Evolutionary conservation across 805 yeast species (phyloP).

Genomic region (Clavispora santaluciae): DNA sequence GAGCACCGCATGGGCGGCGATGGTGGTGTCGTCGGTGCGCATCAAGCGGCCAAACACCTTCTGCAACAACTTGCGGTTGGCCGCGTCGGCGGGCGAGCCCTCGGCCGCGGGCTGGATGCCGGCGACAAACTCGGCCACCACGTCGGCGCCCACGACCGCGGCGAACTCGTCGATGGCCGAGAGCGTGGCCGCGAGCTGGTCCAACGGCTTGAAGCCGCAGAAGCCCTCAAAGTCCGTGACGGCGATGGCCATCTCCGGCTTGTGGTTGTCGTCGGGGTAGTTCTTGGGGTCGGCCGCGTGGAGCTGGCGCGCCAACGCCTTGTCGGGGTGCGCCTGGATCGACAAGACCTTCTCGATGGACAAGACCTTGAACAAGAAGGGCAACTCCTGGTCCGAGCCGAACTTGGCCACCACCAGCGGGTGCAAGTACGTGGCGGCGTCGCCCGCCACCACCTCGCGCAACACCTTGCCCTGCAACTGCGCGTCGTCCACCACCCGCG

Average conservation of each 20-base stretch:
- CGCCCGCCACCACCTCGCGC: slow-evolving; percentile 57
- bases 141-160: slow-evolving; percentile 61
- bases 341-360: slow-evolving; percentile 89
- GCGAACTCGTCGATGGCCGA: slow-evolving; percentile 71
- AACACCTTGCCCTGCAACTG: slow-evolving; percentile 46
- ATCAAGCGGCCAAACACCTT: slow-evolving; percentile 75
- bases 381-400: slow-evolving; percentile 67
- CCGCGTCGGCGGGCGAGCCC: slow-evolving; percentile 50
- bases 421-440: slow-evolving; percentile 61
- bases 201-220: slow-evolving; percentile 94
- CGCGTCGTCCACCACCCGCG: slow-evolving; percentile 44
- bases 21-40: slow-evolving; percentile 65
- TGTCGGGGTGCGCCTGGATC: slow-evolving; percentile 98
- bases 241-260: slow-evolving; percentile 99
- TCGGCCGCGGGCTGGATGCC: slow-evolving; percentile 42
- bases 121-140: slow-evolving; percentile 47
- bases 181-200: slow-evolving; percentile 66
- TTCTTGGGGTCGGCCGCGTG: slow-evolving; percentile 83
- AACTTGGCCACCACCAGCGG: slow-evolving; percentile 56
- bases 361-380: slow-evolving; percentile 89
- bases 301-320: slow-evolving; percentile 68
- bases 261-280: slow-evolving; percentile 97
- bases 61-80: slow-evolving; percentile 65
- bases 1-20: slow-evolving; percentile 53
- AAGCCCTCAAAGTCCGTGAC: slow-evolving; percentile 94